Percentiles rank a stretch among this genome's conserved stretches.
These are phyloP conservation scores for Pulveroboletus ravenelii DNA, from an alignment of 768 basidiomycete genomes.

Conservation along the genomic window DNA sequence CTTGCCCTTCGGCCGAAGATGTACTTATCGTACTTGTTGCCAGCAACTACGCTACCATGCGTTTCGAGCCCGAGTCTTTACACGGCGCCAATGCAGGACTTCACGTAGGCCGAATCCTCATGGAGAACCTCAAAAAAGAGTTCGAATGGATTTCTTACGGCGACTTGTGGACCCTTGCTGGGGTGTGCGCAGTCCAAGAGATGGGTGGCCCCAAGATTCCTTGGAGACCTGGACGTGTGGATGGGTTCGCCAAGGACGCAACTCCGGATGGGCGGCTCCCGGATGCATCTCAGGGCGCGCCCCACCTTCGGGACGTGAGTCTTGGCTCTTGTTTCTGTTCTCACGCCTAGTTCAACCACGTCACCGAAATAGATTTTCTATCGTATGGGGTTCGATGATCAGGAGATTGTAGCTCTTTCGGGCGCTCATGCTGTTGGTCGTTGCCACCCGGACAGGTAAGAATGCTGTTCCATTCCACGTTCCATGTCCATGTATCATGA, in stretches of 20 bases:
- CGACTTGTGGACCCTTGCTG: conserved; percentile 94
- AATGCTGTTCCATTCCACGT: background rate
- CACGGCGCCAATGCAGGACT: conserved; percentile 86
- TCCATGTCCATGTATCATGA: background rate
- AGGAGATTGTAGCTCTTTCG: conserved; percentile 92
- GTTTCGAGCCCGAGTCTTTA: conserved; percentile 82
- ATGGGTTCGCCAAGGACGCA: conserved; percentile 68
- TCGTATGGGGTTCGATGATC: conserved; percentile 90
- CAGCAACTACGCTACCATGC: conserved; percentile 98
- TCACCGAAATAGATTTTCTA: conserved; percentile 50
- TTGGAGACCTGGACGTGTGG: conserved; percentile 91
- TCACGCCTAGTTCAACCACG: background rate
- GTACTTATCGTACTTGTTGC: conserved; percentile 3
- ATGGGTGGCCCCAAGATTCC: conserved; percentile 89
- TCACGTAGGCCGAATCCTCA: conserved; percentile 69
- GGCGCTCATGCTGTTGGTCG: conserved; percentile 96
- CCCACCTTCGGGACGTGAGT: conserved; percentile 77
- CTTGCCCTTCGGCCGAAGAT: background rate
- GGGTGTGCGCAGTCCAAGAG: conserved; percentile 90
- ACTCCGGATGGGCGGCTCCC: conserved; percentile 90
- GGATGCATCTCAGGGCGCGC: conserved; percentile 76
- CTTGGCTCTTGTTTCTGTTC: background rate
- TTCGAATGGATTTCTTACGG: conserved; percentile 95
- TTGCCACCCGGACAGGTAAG: conserved; percentile 78
- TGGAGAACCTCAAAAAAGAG: conserved; percentile 85